Evolutionary conservation across 2,329 filamentous ascomycete species (phyloP).

Genomic region (Aspergillus pseudoglaucus): DNA sequence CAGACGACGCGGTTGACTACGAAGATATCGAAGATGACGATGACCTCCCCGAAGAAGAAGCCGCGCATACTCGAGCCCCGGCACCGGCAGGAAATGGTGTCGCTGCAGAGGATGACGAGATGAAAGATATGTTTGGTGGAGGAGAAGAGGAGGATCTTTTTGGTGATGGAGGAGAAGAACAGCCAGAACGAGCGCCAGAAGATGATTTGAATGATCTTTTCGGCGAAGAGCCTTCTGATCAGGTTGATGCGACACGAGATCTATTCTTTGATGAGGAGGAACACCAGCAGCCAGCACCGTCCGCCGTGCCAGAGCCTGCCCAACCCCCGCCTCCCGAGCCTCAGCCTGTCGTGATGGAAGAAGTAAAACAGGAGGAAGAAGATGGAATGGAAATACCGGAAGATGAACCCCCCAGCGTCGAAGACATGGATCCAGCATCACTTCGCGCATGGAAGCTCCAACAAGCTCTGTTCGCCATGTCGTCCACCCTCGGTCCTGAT

Average conservation of each 20-base stretch:
- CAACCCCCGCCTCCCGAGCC: conserved; percentile 13
- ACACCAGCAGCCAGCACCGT: conserved; percentile 12
- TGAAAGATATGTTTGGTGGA: conserved; percentile 17
- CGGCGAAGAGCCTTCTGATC: conserved; percentile 35
- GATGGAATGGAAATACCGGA: conserved; percentile 20
- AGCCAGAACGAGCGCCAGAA: conserved; percentile 19
- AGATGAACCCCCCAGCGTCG: conserved; percentile 17
- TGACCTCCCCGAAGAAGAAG: conserved; percentile 65
- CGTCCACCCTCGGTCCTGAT: conserved; percentile 44
- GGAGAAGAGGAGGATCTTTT: conserved; percentile 36
- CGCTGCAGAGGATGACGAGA: conserved; percentile 46
- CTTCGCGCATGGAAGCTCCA: conserved; percentile 41
- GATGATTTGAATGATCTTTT: conserved; percentile 46
- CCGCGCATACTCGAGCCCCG: conserved; percentile 7
- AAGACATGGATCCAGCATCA: conserved; percentile 33
- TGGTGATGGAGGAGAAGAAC: conserved; percentile 13
- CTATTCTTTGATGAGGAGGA: conserved; percentile 29
- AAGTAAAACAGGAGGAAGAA: conserved; percentile 12
- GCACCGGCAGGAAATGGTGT: conserved; percentile 43
- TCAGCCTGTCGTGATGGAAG: conserved; percentile 17
- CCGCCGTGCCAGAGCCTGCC: conserved; percentile 7
- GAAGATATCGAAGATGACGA: conserved; percentile 80
- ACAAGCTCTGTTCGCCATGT: conserved; percentile 42
- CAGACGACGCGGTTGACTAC: conserved; percentile 84
- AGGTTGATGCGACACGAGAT: conserved; percentile 25